Base-by-base conservation (phyloP, 1,284 basidiomycete species). In the Pseudozyma sp. region DNA sequence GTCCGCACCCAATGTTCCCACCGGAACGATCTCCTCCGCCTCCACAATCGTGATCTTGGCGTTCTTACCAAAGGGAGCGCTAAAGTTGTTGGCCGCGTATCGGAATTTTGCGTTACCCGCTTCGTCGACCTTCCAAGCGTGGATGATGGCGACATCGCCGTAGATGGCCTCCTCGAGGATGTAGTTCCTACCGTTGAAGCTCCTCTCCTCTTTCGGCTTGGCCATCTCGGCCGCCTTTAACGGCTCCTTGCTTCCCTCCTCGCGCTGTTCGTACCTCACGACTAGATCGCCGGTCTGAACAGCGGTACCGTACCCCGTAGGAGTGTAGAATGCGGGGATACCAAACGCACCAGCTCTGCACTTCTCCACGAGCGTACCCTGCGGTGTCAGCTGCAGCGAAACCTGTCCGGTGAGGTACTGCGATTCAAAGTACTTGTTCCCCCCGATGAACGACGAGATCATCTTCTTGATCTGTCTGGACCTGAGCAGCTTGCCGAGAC, bases 61-160 rank as follows among this genome's bases (percentile, higher is more conserved):
- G 44, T 81, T 81, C 67, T 82, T 82, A 11, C 78, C 81, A 50
- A 83, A 81, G 3, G 74, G 72, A 17, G 79, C 77, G 51, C 64
- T 68, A 29, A 82, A 83, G 73, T 83, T 83, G 65, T 74, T 71
- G 43, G 81, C 81, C 14, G 81, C 78, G 49, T 74, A 76, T 24
- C 85, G 69, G 83, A 86, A 86, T 4, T 85, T 67, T 55, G 85
- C 85, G 73, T 86, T 86, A 19, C 86, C 86, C 48, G 84, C 82
- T 84, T 94, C 93, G 83, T 98, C 96, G 13, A 91, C 95, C 86
- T 97, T 97, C 94, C 94, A 97, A 7, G 94, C 96, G 63, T 91
- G 88, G 48, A 99, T 87, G 83, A 98, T 91, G 29, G 94, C 95
- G 56, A 94, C 90, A 84, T 94, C 93, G 31, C 92, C 94, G 43